Evolutionary conservation across 2,329 filamentous ascomycete genomes (phyloP).

Genomic region (Emericellopsis atlantica): DNA sequence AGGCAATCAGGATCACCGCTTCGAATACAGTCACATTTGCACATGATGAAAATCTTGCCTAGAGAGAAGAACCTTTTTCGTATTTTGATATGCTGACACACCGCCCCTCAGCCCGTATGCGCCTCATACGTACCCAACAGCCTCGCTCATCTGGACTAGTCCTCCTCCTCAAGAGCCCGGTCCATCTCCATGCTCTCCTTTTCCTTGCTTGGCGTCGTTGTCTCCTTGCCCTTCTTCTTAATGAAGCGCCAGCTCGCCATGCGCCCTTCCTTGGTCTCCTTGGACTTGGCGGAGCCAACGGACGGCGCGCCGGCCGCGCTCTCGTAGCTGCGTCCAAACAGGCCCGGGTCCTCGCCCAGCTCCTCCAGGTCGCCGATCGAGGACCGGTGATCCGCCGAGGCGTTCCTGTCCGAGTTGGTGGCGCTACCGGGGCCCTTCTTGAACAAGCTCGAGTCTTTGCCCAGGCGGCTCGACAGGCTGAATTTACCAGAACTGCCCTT

Average conservation of each 20-base stretch:
- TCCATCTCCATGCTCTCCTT: slow-evolving; percentile 45
- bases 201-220: slow-evolving; percentile 25
- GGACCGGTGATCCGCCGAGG: slow-evolving; percentile 38
- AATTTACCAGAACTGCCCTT: slow-evolving; percentile 57
- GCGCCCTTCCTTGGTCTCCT: slow-evolving; percentile 24
- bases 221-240: slow-evolving; percentile 44
- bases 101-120: no score
- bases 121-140: no score
- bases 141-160: slow-evolving; percentile 4
- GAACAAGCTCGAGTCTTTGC: slow-evolving; percentile 41
- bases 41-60: no score
- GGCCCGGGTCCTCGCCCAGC: slow-evolving; percentile 24
- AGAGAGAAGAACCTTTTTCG: no score
- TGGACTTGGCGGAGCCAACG: slow-evolving; percentile 36
- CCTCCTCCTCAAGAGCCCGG: slow-evolving; percentile 13
- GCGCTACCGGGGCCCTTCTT: slow-evolving; percentile 48
- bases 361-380: slow-evolving; percentile 46
- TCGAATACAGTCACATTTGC: no score
- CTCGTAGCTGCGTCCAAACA: slow-evolving; percentile 38
- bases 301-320: slow-evolving; percentile 44
- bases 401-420: slow-evolving; percentile 43
- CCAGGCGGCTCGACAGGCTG: slow-evolving; percentile 42
- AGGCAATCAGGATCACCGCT: neutral
- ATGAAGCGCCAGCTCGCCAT: slow-evolving; percentile 42
- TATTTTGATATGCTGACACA: no score